Percentiles rank a stretch among this genome's conserved stretches.
Evolutionary conservation across 768 basidiomycete genomes (phyloP).

Genomic region (Hygrophorus russula): DNA sequence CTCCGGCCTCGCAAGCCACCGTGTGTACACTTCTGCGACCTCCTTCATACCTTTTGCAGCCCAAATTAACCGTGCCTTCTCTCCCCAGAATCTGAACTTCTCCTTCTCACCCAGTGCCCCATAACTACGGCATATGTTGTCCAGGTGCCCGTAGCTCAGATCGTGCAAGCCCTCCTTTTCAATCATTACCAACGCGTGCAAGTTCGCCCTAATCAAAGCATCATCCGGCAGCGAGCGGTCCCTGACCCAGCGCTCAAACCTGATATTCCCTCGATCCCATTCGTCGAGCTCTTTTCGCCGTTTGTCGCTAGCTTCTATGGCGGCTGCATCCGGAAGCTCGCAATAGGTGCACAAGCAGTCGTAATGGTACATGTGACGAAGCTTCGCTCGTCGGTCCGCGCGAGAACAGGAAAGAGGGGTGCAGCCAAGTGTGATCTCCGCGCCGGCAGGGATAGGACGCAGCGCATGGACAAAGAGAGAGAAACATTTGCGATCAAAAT

Average conservation of each 20-base stretch:
- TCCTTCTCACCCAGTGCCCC: constrained; percentile 25
- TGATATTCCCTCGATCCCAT: constrained; percentile 17
- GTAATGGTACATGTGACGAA: constrained; percentile 19
- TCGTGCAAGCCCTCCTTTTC: constrained; percentile 22
- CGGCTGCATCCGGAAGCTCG: constrained; percentile 7
- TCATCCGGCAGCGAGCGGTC: constrained; percentile 16
- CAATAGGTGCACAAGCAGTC: constrained; percentile 22
- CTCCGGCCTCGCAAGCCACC: constrained; percentile 23
- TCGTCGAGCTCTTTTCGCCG: constrained; percentile 16
- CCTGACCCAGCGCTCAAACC: constrained; percentile 24
- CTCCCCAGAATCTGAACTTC: constrained; percentile 24
- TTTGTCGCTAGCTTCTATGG: constrained; percentile 16
- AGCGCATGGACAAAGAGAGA: constrained; percentile 22
- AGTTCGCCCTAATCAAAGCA: constrained; percentile 21
- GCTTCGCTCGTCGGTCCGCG: constrained; percentile 11
- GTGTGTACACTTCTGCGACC: constrained; percentile 16
- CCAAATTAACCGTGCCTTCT: constrained; percentile 17
- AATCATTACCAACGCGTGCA: constrained; percentile 19
- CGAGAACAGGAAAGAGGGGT: constrained; percentile 15
- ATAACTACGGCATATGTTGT: constrained; percentile 29
- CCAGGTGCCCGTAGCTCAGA: constrained; percentile 19
- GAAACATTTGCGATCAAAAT: constrained; percentile 23
- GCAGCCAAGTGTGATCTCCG: constrained; percentile 29
- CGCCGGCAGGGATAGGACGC: constrained; percentile 20
- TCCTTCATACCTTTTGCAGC: constrained; percentile 11